Evolutionary conservation across 352 stramenopile species (phyloP).

Genomic region (Saprolegnia parasitica): DNA sequence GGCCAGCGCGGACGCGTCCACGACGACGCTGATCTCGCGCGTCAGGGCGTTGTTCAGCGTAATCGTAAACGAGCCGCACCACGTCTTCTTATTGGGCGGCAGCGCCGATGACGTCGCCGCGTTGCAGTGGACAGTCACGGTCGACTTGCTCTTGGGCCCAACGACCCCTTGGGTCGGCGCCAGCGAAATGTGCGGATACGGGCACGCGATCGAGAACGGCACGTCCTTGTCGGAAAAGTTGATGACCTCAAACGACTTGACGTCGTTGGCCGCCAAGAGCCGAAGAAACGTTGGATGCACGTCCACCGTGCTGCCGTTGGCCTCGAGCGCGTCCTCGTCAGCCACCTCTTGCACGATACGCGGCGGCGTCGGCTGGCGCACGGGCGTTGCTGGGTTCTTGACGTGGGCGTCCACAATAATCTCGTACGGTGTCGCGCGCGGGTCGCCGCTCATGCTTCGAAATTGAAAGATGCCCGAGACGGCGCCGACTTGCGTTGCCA

Average conservation of each 20-base stretch:
- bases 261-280: neutral
- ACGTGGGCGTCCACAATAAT: conserved; percentile 81
- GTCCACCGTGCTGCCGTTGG: neutral
- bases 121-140: neutral
- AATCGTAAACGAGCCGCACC: conserved; percentile 20
- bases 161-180: conserved; percentile 1
- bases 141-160: conserved; percentile 12
- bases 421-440: conserved; percentile 68
- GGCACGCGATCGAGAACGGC: conserved; percentile 8
- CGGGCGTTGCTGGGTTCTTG: conserved; percentile 14
- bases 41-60: neutral
- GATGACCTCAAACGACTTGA: conserved; percentile 15
- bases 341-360: conserved; percentile 2
- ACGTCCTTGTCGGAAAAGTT: neutral
- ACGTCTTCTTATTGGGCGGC: conserved; percentile 1
- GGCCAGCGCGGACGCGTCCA: neutral
- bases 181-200: conserved; percentile 2
- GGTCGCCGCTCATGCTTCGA: conserved; percentile 57
- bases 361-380: neutral
- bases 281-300: conserved; percentile 17
- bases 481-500: conserved; percentile 48
- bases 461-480: conserved; percentile 85
- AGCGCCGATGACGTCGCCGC: neutral
- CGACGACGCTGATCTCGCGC: conserved; percentile 25
- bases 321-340: neutral